These are phyloP conservation scores for Nosema muscidifuracis DNA, from an alignment of 371 early-diverging fungal species.

Conservation along the genomic window DNA sequence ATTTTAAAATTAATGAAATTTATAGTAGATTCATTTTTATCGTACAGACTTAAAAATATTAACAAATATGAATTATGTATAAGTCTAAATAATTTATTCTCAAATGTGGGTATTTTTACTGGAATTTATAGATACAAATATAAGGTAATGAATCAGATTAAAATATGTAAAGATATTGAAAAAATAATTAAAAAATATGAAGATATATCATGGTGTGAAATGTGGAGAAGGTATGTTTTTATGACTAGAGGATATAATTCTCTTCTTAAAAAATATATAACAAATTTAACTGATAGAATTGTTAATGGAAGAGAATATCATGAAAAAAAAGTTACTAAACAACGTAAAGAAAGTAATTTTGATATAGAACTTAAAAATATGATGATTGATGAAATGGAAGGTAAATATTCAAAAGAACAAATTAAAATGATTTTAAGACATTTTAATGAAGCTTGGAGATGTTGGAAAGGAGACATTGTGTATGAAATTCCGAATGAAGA, in stretches of 20 bases:
- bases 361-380: slow-evolving; percentile 89
- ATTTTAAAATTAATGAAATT: slow-evolving; percentile 89
- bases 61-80: slow-evolving; percentile 81
- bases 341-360: slow-evolving; percentile 90
- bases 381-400: slow-evolving; percentile 87
- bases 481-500: slow-evolving; percentile 57
- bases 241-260: slow-evolving; percentile 94
- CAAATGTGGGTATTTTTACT: slow-evolving; percentile 94
- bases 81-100: slow-evolving; percentile 90
- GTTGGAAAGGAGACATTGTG: slow-evolving; percentile 95
- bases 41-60: slow-evolving; percentile 67
- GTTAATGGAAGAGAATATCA: slow-evolving; percentile 87
- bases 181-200: background rate
- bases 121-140: slow-evolving; percentile 99
- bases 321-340: slow-evolving; percentile 66
- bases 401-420: slow-evolving; percentile 89
- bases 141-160: slow-evolving; percentile 88
- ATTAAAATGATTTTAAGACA: slow-evolving; percentile 87
- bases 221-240: slow-evolving; percentile 97
- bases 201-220: slow-evolving; percentile 82
- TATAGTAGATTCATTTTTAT: slow-evolving; percentile 84
- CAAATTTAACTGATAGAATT: slow-evolving; percentile 88
- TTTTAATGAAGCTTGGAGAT: slow-evolving; percentile 90
- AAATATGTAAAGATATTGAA: slow-evolving; percentile 66
- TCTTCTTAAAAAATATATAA: slow-evolving; percentile 87